Evolutionary conservation across 306 rosid species (phyloP), one percentile per base, ranked within the genome.

Genomic region (Dalbergia cochinchinensis): DNA sequence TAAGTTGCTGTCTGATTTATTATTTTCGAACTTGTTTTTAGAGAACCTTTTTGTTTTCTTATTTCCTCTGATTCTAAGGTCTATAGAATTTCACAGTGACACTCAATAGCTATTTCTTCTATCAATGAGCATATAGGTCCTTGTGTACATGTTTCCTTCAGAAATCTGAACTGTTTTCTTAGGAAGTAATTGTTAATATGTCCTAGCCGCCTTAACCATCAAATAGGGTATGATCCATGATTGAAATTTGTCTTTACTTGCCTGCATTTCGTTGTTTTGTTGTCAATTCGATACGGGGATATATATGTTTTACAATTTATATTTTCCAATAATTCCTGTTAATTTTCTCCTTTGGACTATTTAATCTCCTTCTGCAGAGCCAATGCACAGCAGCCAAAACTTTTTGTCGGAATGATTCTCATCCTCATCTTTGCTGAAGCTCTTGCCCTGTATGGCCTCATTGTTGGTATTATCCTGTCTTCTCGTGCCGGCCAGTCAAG

Each of bases 401-500:
- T 92, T 65, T 92, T 92, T 47, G 97, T 92, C 47, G 97, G 94
- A 71, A 92, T 92, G 97, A 92, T 92, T 83, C 94, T 92, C 44
- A 92, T 92, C 79, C 94, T 92, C 79, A 92, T 92, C 71, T 92
- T 92, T 37, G 97, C 97, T 22, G 97, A 92, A 83, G 97, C 97
- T 42, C 90, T 92, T 71, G 97, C 97, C 69, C 85, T 92, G 11
- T 92, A 92, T 8, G 97, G 97, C 20, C 97, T 92, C 63, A 92
- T 92, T 74, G 97, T 90, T 22, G 97, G 97, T 71, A 92, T 92
- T 67, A 92, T 92, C 78, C 84, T 92, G 87, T 92, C 97, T 73
- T 92, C 97, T 34, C 90, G 97, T 80, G 92, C 97, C 65, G 94
- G 97, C 64, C 97, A 92, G 83, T 92, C 97, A 78, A 92, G 94